Conservation (phyloP, 2,329 filamentous ascomycete genomes). For the Sporothrix globosa region DNA sequence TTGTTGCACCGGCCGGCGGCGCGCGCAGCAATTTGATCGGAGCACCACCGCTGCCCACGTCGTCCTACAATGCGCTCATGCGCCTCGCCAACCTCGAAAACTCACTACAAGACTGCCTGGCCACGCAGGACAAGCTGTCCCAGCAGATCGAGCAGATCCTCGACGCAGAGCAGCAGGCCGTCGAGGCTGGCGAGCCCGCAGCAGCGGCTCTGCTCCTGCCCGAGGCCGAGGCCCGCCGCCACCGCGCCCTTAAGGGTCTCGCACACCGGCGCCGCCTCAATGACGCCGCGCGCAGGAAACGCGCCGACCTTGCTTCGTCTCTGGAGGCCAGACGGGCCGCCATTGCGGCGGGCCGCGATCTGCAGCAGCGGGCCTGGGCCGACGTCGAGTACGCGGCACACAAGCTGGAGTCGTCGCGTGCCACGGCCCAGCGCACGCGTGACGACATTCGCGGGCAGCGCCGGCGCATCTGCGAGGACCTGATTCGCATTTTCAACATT, state of each 20-base stretch:
- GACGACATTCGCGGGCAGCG: slow-evolving; percentile 81
- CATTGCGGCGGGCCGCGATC: slow-evolving; percentile 65
- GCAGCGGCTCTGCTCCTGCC: slow-evolving; percentile 49
- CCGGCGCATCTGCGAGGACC: slow-evolving; percentile 82
- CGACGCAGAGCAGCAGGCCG: slow-evolving; percentile 39
- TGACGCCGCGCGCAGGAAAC: slow-evolving; percentile 62
- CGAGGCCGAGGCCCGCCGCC: slow-evolving; percentile 54
- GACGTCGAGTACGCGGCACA: slow-evolving; percentile 65
- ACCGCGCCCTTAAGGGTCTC: slow-evolving; percentile 59
- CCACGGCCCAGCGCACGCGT: slow-evolving; percentile 59
- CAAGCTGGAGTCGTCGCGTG: slow-evolving; percentile 60
- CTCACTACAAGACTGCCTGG: slow-evolving; percentile 86
- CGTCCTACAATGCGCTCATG: slow-evolving; percentile 87
- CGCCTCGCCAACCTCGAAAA: slow-evolving; percentile 84
- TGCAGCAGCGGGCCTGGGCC: slow-evolving; percentile 60
- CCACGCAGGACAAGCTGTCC: slow-evolving; percentile 73
- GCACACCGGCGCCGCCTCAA: slow-evolving; percentile 67
- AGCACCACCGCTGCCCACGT: slow-evolving; percentile 61
- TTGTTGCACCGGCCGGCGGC: neutral
- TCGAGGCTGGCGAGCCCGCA: neutral
- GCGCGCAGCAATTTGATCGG: slow-evolving; percentile 54
- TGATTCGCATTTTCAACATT: slow-evolving; percentile 79
- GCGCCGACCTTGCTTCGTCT: slow-evolving; percentile 68
- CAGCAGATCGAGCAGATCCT: slow-evolving; percentile 73
- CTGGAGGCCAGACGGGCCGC: slow-evolving; percentile 67